Percentiles rank a stretch among this genome's conserved stretches.
Conservation (phyloP, 768 basidiomycete genomes). For the Boletus sp. region DNA sequence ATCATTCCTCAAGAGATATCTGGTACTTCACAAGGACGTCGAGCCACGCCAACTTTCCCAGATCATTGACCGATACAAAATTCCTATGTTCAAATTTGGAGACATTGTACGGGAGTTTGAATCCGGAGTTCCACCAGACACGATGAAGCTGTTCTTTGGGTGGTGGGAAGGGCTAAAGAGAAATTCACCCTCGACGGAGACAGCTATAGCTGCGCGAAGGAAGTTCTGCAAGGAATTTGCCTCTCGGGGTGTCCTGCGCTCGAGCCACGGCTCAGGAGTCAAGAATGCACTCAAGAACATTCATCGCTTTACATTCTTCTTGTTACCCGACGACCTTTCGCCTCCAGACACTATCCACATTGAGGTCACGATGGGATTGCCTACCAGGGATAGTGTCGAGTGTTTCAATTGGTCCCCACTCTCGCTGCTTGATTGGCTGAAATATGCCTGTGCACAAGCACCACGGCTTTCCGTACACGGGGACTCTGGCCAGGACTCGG, state of each 20-base stretch:
- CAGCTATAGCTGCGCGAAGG: background rate
- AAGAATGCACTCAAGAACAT: slow-evolving; percentile 53
- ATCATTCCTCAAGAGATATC: slow-evolving; percentile 6
- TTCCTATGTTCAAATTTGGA: background rate
- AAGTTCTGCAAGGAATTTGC: slow-evolving; percentile 37
- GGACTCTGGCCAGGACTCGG: slow-evolving; percentile 19
- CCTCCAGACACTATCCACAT: slow-evolving; percentile 72
- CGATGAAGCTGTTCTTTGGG: slow-evolving; percentile 7
- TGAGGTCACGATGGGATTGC: slow-evolving; percentile 55
- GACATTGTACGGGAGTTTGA: slow-evolving; percentile 15
- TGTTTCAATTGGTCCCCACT: slow-evolving; percentile 82
- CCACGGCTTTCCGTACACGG: background rate
- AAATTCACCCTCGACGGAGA: background rate
- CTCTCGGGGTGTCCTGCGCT: slow-evolving; percentile 36
- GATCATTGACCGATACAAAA: slow-evolving; percentile 8
- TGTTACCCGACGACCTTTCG: slow-evolving; percentile 72
- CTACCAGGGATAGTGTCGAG: slow-evolving; percentile 33
- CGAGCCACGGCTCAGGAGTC: background rate
- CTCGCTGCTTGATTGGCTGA: slow-evolving; percentile 67
- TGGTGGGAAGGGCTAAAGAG: slow-evolving; percentile 11
- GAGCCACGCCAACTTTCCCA: background rate
- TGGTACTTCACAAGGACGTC: slow-evolving; percentile 3
- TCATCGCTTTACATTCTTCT: slow-evolving; percentile 47
- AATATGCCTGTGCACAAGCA: slow-evolving; percentile 50
- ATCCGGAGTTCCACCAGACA: slow-evolving; percentile 4